These are phyloP conservation scores for Tulasnella calospora DNA, from an alignment of 768 basidiomycete genomes.

Conservation along the genomic window DNA sequence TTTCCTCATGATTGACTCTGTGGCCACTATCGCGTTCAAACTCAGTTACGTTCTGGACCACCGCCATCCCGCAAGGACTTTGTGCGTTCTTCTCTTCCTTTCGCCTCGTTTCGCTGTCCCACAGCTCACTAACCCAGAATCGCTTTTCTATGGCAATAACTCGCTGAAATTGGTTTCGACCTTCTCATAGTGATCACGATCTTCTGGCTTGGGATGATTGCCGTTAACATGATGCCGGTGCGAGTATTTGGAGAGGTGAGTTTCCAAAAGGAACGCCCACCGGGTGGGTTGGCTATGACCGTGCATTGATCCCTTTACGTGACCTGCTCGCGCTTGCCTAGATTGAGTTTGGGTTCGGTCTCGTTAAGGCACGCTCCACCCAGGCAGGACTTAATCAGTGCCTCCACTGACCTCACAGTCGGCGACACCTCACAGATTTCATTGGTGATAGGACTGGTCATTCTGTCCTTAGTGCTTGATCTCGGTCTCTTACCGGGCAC, in stretches of 20 bases:
- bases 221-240: constrained; percentile 26
- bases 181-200: constrained; percentile 25
- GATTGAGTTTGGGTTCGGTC: constrained; percentile 30
- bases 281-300: background rate
- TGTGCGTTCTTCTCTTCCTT: constrained; percentile 2
- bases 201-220: constrained; percentile 24
- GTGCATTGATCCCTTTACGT: constrained; percentile 5
- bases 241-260: constrained; percentile 25
- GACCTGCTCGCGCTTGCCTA: constrained; percentile 20
- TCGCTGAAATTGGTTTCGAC: background rate
- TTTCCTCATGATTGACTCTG: background rate
- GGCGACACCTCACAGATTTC: constrained; percentile 18
- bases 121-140: constrained; percentile 15
- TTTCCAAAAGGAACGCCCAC: background rate
- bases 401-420: background rate
- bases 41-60: constrained; percentile 22
- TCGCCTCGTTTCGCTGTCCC: constrained; percentile 1
- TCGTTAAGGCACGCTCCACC: constrained; percentile 26
- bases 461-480: constrained; percentile 29
- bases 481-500: constrained; percentile 26
- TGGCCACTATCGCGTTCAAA: constrained; percentile 8
- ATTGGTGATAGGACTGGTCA: constrained; percentile 24
- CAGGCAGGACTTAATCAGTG: background rate
- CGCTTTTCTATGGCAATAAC: background rate
- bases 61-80: constrained; percentile 15